Evolutionary conservation across 306 rosid genomes (phyloP).

Genomic region (Lathyrus aphaca): DNA sequence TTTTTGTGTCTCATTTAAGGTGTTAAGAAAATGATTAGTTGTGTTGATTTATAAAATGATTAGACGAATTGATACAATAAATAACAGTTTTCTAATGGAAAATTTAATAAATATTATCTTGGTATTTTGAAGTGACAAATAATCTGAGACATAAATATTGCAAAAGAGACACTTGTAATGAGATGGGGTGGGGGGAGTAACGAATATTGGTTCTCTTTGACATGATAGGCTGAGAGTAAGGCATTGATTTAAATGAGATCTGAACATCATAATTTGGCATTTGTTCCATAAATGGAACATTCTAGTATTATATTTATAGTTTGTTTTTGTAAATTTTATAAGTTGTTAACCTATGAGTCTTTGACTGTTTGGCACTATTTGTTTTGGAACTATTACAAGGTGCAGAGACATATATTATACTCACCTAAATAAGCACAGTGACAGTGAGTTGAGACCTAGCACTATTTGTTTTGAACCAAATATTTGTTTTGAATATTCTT

Average conservation of each 20-base stretch:
- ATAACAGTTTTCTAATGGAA: too few relatives aligned
- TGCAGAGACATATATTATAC: conserved; percentile 33
- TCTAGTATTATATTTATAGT: not conserved
- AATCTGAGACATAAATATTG: too few relatives aligned
- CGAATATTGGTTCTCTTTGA: conserved; percentile 25
- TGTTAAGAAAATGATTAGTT: too few relatives aligned
- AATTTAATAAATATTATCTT: too few relatives aligned
- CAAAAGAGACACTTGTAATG: too few relatives aligned
- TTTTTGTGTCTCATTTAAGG: too few relatives aligned
- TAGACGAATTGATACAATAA: too few relatives aligned
- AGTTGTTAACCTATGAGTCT: conserved; percentile 10
- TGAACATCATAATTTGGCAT: conserved; percentile 15
- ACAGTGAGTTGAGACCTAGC: too few relatives aligned
- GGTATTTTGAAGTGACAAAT: too few relatives aligned
- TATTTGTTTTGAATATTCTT: not conserved
- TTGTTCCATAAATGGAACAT: conserved; percentile 19
- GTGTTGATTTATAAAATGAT: too few relatives aligned
- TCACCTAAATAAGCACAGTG: conserved; percentile 1
- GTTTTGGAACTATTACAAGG: conserved; percentile 26
- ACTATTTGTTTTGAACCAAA: too few relatives aligned
- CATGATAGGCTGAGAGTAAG: conserved; percentile 30
- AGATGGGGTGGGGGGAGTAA: conserved; percentile 26
- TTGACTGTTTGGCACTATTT: conserved; percentile 27
- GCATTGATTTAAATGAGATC: conserved; percentile 31
- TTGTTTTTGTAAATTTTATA: conserved; percentile 28